A percentile compares a stretch with the other conserved stretches of the same genome.
Evolutionary conservation across 2,329 filamentous ascomycete species (phyloP).

Genomic region (Leptographium procerum): DNA sequence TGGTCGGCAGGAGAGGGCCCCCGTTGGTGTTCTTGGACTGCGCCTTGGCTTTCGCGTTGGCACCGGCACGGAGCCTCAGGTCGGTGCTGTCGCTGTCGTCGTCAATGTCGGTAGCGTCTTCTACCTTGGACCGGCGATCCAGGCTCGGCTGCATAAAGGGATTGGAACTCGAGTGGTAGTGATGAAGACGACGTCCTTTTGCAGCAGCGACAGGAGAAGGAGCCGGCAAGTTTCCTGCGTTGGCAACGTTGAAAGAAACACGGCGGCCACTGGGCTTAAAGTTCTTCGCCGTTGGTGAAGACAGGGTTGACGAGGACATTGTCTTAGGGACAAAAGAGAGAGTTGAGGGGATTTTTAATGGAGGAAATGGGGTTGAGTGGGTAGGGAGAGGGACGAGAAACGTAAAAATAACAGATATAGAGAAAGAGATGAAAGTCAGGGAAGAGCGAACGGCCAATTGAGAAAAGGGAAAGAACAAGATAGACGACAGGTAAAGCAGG

Average conservation of each 20-base stretch:
- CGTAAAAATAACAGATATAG: not conserved
- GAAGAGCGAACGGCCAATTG: not conserved
- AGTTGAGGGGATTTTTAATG: not conserved
- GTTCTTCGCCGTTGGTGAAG: not conserved
- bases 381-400: not conserved
- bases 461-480: not conserved
- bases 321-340: not conserved
- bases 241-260: constrained; percentile 8
- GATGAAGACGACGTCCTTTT: not conserved
- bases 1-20: not conserved
- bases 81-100: not conserved
- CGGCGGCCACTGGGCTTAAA: constrained; percentile 1
- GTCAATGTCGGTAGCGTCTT: constrained; percentile 1
- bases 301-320: constrained; percentile 6
- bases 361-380: not conserved
- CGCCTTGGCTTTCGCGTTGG: not conserved
- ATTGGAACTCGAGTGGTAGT: not conserved
- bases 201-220: not conserved
- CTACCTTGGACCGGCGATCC: constrained; percentile 7
- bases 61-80: not conserved
- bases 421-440: not conserved
- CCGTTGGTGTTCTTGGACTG: not conserved
- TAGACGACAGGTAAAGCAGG: not conserved
- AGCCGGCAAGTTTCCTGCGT: not conserved
- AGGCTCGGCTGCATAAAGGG: not conserved